These are phyloP conservation scores for Clavispora fructus DNA, from an alignment of 805 yeast species.

Conservation along the genomic window DNA sequence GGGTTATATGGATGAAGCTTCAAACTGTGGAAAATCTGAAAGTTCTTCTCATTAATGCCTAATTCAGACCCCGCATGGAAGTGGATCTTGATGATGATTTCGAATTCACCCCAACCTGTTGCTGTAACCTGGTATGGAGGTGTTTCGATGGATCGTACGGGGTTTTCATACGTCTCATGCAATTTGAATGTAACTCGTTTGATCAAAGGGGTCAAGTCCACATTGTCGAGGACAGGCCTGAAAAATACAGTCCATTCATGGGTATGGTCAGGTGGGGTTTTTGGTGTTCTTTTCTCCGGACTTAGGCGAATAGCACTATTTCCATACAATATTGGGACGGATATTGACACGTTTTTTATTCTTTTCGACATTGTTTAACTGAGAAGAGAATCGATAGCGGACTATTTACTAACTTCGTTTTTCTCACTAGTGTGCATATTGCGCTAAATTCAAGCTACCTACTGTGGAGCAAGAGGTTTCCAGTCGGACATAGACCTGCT, in stretches of 20 bases:
- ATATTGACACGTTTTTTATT: constrained; percentile 43
- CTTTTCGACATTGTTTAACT: constrained; percentile 15
- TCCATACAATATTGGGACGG: constrained; percentile 79
- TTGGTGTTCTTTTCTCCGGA: constrained; percentile 41
- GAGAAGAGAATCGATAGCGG: neutral
- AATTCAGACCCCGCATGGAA: constrained; percentile 72
- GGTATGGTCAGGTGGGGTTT: constrained; percentile 83
- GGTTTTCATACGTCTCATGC: constrained; percentile 88
- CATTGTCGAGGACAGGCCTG: constrained; percentile 61
- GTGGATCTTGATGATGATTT: constrained; percentile 79
- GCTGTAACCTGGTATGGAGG: constrained; percentile 96
- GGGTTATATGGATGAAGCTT: constrained; percentile 84
- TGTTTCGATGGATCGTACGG: constrained; percentile 77
- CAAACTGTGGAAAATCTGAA: constrained; percentile 81
- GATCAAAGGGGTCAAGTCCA: constrained; percentile 74
- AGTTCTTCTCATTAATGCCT: constrained; percentile 69
- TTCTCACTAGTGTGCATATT: neutral
- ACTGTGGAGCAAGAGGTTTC: constrained; percentile 50
- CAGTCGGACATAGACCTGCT: constrained; percentile 37
- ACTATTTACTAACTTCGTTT: neutral
- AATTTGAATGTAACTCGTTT: constrained; percentile 90
- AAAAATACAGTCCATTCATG: constrained; percentile 95
- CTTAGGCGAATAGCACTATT: constrained; percentile 67
- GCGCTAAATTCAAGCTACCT: neutral
- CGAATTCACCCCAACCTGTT: constrained; percentile 99